These are phyloP conservation scores for Acaromyces ingoldii DNA, from an alignment of 1,284 basidiomycete species.

Conservation along the genomic window DNA sequence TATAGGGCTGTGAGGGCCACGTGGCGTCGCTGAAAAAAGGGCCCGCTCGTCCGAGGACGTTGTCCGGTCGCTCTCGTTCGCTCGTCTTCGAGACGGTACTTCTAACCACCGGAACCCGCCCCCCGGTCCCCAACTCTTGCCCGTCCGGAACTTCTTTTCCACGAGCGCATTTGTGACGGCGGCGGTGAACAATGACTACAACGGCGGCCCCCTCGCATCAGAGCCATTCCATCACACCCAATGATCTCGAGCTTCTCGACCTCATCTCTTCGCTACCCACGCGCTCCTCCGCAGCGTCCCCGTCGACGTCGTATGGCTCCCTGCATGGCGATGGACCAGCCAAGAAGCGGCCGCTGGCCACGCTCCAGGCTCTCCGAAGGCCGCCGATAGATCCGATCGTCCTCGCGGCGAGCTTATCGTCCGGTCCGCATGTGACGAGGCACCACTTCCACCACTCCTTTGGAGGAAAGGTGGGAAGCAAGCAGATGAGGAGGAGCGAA, in stretches of 20 bases:
- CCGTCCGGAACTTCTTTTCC: too few relatives aligned
- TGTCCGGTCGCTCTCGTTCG: too few relatives aligned
- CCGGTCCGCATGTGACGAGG: conserved; percentile 43
- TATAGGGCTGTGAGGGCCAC: too few relatives aligned
- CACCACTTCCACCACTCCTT: conserved; percentile 48
- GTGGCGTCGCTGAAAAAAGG: too few relatives aligned
- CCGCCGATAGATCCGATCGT: conserved; percentile 48
- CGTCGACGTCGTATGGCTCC: neutral
- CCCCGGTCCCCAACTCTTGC: too few relatives aligned
- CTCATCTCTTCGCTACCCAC: conserved; percentile 25
- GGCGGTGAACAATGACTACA: neutral
- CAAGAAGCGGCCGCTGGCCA: conserved; percentile 23
- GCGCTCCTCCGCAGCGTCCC: neutral
- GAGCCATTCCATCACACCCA: conserved; percentile 13
- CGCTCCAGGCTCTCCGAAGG: conserved; percentile 40
- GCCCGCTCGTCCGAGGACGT: neutral
- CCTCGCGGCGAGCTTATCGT: conserved; percentile 39
- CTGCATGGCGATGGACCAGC: neutral
- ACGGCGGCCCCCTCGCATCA: neutral
- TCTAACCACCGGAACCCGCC: too few relatives aligned
- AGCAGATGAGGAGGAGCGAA: conserved; percentile 38
- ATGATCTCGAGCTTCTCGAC: conserved; percentile 32
- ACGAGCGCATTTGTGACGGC: too few relatives aligned
- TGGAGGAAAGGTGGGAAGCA: conserved; percentile 16
- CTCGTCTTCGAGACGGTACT: too few relatives aligned